Conservation (phyloP, 2,329 filamentous ascomycete genomes). For the Macrophomina tecta region DNA sequence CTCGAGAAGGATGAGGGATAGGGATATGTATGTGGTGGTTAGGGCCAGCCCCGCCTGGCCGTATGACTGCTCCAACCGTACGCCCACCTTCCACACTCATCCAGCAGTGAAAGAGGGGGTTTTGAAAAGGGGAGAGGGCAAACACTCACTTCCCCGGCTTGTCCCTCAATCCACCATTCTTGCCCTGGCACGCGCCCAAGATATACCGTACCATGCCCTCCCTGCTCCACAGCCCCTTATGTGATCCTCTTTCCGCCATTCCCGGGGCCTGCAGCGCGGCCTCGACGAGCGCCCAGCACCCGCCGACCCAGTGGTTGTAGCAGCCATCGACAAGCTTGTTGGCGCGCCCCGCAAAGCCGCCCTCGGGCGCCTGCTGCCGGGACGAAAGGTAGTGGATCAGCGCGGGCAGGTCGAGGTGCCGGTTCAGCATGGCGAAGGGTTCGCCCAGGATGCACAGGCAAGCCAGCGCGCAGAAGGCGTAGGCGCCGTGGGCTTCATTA, state of each 20-base stretch:
- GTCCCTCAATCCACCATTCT: constrained; percentile 84
- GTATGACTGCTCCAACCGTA: too few relatives aligned
- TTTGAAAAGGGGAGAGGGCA: neutral
- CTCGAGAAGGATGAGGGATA: neutral
- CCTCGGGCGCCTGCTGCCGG: constrained; percentile 88
- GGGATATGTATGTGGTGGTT: neutral
- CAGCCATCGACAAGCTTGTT: constrained; percentile 99
- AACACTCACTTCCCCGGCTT: constrained; percentile 83
- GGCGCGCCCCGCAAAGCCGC: constrained; percentile 89
- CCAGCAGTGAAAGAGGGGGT: too few relatives aligned
- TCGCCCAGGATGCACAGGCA: constrained; percentile 85
- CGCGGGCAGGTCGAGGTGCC: constrained; percentile 70
- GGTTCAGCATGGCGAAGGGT: constrained; percentile 73
- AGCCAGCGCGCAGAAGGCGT: constrained; percentile 91
- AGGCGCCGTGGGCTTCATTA: constrained; percentile 93
- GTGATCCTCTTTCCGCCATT: constrained; percentile 8
- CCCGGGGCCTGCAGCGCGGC: constrained; percentile 68
- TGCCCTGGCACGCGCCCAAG: constrained; percentile 81
- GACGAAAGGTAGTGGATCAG: constrained; percentile 88
- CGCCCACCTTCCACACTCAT: too few relatives aligned
- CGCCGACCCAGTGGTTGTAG: constrained; percentile 97
- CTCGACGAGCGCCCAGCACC: constrained; percentile 91
- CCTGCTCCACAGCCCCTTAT: constrained; percentile 69
- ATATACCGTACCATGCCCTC: constrained; percentile 90
- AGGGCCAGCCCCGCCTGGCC: too few relatives aligned